These are phyloP conservation scores for Austroboletus olivaceoglutinosus DNA, from an alignment of 1,284 basidiomycete genomes.

Conservation along the genomic window DNA sequence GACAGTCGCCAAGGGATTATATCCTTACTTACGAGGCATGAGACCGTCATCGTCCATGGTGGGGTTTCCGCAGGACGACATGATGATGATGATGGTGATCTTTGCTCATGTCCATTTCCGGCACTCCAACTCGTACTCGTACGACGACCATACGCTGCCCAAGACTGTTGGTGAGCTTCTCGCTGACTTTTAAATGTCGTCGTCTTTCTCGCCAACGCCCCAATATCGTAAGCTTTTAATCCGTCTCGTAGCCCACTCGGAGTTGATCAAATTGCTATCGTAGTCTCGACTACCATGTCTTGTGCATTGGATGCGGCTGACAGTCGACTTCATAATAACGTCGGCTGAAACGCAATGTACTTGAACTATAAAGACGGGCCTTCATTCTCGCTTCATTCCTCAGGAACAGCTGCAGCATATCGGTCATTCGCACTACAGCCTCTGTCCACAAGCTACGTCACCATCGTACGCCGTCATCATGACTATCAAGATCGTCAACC, in stretches of 20 bases:
- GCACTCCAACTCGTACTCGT: not conserved
- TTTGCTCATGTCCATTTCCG: not conserved
- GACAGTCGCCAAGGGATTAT: not conserved
- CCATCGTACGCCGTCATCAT: conserved; percentile 9
- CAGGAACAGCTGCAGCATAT: conserved; percentile 3
- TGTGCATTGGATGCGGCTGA: conserved; percentile 13
- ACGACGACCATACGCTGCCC: too few species aligned
- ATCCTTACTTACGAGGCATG: conserved; percentile 56
- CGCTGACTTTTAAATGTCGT: too few species aligned
- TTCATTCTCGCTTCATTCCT: not conserved
- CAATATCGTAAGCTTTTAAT: conserved; percentile 7
- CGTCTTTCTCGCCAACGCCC: too few species aligned
- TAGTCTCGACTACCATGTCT: conserved; percentile 3
- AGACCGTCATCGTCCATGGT: conserved; percentile 51
- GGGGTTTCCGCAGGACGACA: conserved; percentile 61
- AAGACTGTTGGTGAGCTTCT: too few species aligned
- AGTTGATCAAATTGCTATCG: not conserved
- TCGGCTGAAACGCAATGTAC: conserved; percentile 11
- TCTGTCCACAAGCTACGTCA: conserved; percentile 4
- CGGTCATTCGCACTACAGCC: not conserved
- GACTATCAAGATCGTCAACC: conserved; percentile 14
- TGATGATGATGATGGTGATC: conserved; percentile 11
- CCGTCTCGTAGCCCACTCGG: not conserved
- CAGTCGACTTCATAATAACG: conserved; percentile 4
- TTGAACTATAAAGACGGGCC: conserved; percentile 9